phyloP scores from a whole-genome alignment of 768 basidiomycete species.

The Cystofilobasidium capitatum region DNA sequence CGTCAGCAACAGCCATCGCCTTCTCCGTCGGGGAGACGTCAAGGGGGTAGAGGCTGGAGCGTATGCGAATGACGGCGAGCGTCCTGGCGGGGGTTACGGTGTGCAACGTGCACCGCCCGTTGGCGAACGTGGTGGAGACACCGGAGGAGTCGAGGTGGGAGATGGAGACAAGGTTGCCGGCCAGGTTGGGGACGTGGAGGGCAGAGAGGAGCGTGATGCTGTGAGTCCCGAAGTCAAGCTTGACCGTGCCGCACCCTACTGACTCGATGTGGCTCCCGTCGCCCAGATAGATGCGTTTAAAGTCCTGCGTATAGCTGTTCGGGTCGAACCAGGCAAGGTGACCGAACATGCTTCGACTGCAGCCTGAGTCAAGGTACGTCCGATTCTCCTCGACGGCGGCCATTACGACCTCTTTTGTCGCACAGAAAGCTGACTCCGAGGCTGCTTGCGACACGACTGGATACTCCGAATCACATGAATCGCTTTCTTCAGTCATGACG shows the following conservation, averaged over 20 bases:
- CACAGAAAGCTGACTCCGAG: too few species aligned
- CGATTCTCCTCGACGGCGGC: not conserved
- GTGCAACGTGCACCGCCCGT: too few species aligned
- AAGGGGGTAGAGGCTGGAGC: too few species aligned
- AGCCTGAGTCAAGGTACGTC: not conserved
- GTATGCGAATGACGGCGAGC: too few species aligned
- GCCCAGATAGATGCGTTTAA: not conserved
- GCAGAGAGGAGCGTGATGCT: not conserved
- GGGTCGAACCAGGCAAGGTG: not conserved
- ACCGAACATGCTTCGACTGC: not conserved
- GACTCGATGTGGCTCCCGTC: not conserved
- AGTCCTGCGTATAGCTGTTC: not conserved
- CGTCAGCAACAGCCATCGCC: too few species aligned
- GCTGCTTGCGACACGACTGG: not conserved
- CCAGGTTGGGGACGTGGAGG: constrained; percentile 1
- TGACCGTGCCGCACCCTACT: constrained; percentile 1
- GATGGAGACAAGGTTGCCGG: constrained; percentile 4
- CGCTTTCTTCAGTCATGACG: not conserved
- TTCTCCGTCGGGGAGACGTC: too few species aligned
- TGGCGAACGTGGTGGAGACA: not conserved
- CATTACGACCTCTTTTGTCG: not conserved
- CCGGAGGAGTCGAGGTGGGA: not conserved
- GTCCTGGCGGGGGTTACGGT: too few species aligned
- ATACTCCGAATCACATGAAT: constrained; percentile 4
- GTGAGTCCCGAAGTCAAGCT: not conserved